Evolutionary conservation across 176 grass and related monocot species (phyloP).

Genomic region (Luzula sylvatica): DNA sequence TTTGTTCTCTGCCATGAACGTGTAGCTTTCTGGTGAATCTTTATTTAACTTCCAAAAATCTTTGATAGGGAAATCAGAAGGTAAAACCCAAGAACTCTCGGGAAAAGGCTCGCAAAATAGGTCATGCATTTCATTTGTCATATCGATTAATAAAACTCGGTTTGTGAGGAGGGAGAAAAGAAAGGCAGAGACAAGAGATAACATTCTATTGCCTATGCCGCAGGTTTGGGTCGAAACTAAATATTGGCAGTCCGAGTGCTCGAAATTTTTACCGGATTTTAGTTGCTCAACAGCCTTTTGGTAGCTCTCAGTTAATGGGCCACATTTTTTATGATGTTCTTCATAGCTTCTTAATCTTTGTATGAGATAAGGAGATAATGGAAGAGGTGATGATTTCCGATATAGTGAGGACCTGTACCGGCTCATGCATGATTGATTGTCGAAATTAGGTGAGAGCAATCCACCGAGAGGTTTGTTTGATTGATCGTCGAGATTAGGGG

Average conservation of each 20-base stretch:
- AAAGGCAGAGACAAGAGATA: constrained; percentile 57
- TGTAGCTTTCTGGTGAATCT: constrained; percentile 34
- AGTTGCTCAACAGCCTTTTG: constrained; percentile 21
- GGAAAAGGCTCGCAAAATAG: constrained; percentile 67
- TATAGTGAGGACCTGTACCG: constrained; percentile 44
- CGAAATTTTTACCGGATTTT: constrained; percentile 13
- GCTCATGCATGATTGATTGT: constrained; percentile 34
- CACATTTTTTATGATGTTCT: constrained; percentile 38
- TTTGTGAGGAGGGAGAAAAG: constrained; percentile 56
- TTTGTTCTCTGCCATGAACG: constrained; percentile 15
- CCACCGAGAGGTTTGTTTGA: constrained; percentile 41
- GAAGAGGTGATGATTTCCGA: constrained; percentile 20
- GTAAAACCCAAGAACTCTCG: constrained; percentile 48
- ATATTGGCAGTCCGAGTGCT: constrained; percentile 41
- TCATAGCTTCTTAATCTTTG: constrained; percentile 36
- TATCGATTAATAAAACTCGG: constrained; percentile 40
- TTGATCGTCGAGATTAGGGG: constrained; percentile 28
- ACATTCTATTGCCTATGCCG: constrained; percentile 48
- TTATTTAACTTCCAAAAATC: constrained; percentile 23
- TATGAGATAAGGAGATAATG: constrained; percentile 31
- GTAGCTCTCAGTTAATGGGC: constrained; percentile 38
- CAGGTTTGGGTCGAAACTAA: constrained; percentile 37
- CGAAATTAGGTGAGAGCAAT: constrained; percentile 27
- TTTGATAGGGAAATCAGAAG: constrained; percentile 33
- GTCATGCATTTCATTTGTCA: constrained; percentile 18